Evolutionary conservation across 2,329 filamentous ascomycete genomes (phyloP), one percentile per base, ranked within the genome.

Genomic region (Elsinoe perseae): DNA sequence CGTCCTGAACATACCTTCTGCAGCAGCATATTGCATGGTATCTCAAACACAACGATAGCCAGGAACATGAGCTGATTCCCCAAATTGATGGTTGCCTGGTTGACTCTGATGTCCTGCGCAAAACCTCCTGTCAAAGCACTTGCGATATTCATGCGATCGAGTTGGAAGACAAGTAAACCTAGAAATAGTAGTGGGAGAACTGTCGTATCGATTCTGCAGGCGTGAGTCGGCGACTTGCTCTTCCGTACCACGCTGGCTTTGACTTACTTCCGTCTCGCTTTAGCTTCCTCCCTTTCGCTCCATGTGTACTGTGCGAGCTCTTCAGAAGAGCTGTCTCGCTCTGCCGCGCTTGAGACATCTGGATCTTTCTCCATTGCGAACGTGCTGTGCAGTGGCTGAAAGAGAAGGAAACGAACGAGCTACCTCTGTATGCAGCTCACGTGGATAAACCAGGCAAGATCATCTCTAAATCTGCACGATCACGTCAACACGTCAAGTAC

Each of bases 41-140:
- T 79, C 56, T 80, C 76, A 1, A 78, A 63, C 1, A 77, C 61
- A 1, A 79, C 74, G 7, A 77, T 77, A 0, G 75, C 75, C 28
- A 77, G 66, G 58, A 77, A 79, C 75, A 80, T 77, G 7, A 80
- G 63, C 59, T 79, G 77, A 56, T 80, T 79, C 0, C 77, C 77
- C 0, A 79, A 63, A 54, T 80, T 80, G 58, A 80, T 72, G 0
- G 73, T 77, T 20, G 72, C 70, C 58, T 78, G 75, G 30, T 68
- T 65, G 5, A 79, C 68, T 0, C 61, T 58, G 27, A 78, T 74
- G 32, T 73, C 69, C 2, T 65, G 63, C 1, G 73, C 73, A 44
- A 79, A 76, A 0, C 74, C 74, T 3, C 70, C 75, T 0, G 77
- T 80, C 0, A 79, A 64, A 6, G 76, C 76, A 59, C 75, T 78